A percentile compares a stretch with the other conserved stretches of the same genome.
These are phyloP conservation scores for Juglanconis juglandina DNA, from an alignment of 2,329 filamentous ascomycete genomes.

Conservation along the genomic window DNA sequence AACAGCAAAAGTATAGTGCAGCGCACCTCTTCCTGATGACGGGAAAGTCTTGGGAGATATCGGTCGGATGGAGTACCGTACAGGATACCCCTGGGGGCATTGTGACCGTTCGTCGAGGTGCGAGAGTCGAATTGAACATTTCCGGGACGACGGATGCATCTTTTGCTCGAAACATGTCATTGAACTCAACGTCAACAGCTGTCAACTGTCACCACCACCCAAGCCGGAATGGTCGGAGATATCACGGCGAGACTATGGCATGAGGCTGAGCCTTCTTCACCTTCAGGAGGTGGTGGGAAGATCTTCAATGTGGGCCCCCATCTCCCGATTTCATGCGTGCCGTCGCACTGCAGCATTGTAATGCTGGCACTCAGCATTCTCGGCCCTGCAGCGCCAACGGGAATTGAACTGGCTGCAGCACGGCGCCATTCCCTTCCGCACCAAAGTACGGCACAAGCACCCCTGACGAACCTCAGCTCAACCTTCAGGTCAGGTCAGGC, in stretches of 20 bases:
- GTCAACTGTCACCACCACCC: too few species aligned
- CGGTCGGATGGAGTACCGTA: too few species aligned
- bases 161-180: neutral
- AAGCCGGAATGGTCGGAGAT: neutral
- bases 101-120: neutral
- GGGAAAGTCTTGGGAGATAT: too few species aligned
- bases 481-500: neutral
- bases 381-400: neutral
- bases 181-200: neutral
- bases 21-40: neutral
- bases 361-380: neutral
- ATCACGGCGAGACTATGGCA: neutral
- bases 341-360: neutral
- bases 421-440: neutral
- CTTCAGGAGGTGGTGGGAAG: neutral
- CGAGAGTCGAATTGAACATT: neutral
- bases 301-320: too few species aligned
- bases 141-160: neutral
- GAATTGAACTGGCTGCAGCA: neutral
- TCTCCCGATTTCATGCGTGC: too few species aligned
- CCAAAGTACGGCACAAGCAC: neutral
- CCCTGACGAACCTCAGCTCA: constrained; percentile 3
- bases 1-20: neutral
- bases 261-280: neutral
- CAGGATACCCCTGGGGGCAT: too few species aligned